These are phyloP conservation scores for Puccinia coronata DNA, from an alignment of 1,284 basidiomycete genomes.

Conservation along the genomic window DNA sequence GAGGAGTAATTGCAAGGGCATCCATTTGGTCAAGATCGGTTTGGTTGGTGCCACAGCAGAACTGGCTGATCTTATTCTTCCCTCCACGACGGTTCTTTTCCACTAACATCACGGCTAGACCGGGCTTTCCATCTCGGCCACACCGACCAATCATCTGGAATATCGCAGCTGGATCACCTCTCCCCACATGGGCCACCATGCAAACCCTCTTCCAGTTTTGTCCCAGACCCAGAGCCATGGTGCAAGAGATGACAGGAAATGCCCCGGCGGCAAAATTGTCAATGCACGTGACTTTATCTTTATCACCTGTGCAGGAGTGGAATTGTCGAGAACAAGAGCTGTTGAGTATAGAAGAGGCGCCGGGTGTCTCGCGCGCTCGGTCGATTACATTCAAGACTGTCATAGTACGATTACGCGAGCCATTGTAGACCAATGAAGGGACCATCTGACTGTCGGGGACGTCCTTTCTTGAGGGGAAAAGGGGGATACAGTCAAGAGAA, in stretches of 20 bases:
- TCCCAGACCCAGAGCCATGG: slow-evolving; percentile 14
- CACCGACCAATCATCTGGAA: slow-evolving; percentile 12
- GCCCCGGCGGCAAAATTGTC: not conserved
- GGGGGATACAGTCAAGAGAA: not conserved
- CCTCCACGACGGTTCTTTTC: not conserved
- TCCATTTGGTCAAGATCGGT: not conserved
- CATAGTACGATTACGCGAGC: slow-evolving; percentile 7
- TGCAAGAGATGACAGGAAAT: slow-evolving; percentile 6
- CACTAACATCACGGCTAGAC: not conserved
- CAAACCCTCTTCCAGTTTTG: slow-evolving; percentile 27
- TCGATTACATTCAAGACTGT: slow-evolving; percentile 14
- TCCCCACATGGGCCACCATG: not conserved
- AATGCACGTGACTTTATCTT: not conserved
- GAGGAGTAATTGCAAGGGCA: not conserved
- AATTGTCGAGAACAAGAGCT: not conserved
- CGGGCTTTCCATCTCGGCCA: not conserved
- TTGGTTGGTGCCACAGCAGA: not conserved
- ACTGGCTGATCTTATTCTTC: not conserved
- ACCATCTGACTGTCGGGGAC: not conserved
- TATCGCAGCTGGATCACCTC: not conserved
- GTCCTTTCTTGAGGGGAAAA: not conserved
- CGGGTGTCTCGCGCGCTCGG: not conserved
- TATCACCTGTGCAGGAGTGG: slow-evolving; percentile 16
- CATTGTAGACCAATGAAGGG: slow-evolving; percentile 11
- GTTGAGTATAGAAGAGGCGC: not conserved